Base-by-base conservation (phyloP, 257 asterid species). In the Nicotiana sylvestris region DNA sequence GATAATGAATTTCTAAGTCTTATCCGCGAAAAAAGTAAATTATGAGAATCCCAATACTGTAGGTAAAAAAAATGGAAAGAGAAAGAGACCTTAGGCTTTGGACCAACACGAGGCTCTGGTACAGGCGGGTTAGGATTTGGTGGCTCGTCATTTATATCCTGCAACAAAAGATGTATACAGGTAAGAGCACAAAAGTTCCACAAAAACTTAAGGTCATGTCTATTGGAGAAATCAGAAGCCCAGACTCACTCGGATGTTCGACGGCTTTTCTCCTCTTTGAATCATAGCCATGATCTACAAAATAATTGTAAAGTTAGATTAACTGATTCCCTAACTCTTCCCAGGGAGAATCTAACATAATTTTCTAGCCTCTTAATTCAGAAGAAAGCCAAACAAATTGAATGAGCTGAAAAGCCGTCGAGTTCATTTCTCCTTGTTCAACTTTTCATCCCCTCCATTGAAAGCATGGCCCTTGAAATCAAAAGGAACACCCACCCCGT, bases 101-200 rank as follows among this genome's bases (percentile, higher is more conserved):
- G 97, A 17, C 90, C 91, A 60, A 87, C 1, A 51, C 92, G 94
- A 51, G 98, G 93, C 85, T 88, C 91, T 65, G 98, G 84, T 65
- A 96, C 85, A 3, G 97, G 94, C 65, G 91, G 99, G 84, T 91
- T 87, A n/a, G 98, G 98, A 89, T 94, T 93, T 33, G 98, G 98
- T 51, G 98, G 97, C 78, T 94, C 92, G 84, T 94, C 97, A 72
- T 93, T 91, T 83, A 93, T 89, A 65, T 92, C 99, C 98, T 94
- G 93, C 80, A 51, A 74, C 68, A 55, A 72, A 77, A n/a, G 35
- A 82, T 15, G 58, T 49, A 49, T 0, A 82, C 30, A 67, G 76
- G 29, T 46, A 55, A 57, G 82, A 2, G 37, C 72, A 58, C 43
- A 62, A 29, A 60, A 39, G 56, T 46, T 29, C 56, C 11, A 10